Evolutionary conservation across 306 rosid genomes (phyloP).

Genomic region (Pyrus betulifolia): DNA sequence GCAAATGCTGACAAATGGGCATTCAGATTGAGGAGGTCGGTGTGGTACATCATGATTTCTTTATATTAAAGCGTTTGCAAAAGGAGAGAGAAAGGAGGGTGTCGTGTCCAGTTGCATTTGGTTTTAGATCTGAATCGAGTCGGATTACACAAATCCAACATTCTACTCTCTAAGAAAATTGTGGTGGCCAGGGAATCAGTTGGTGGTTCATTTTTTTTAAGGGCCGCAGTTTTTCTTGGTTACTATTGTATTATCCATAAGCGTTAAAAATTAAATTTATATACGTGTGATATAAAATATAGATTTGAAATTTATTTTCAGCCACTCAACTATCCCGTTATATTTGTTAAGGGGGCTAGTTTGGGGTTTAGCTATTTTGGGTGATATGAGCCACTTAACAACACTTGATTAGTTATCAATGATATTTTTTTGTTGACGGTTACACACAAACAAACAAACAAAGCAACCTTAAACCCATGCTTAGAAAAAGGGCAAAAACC

Average conservation of each 20-base stretch:
- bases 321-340: fast-evolving
- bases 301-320: too few relatives aligned
- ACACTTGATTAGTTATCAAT: neutral
- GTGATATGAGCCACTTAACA: neutral
- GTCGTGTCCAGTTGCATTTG: neutral
- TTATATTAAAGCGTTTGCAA: neutral
- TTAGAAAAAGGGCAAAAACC: too few relatives aligned
- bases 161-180: too few relatives aligned
- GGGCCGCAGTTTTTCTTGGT: too few relatives aligned
- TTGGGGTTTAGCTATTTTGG: neutral
- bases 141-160: neutral
- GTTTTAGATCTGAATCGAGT: neutral
- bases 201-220: too few relatives aligned
- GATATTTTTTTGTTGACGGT: neutral
- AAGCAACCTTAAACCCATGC: neutral
- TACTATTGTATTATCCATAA: too few relatives aligned
- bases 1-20: neutral
- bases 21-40: neutral
- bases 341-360: neutral
- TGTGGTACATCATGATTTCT: neutral
- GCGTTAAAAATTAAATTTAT: too few relatives aligned
- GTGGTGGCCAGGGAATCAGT: too few relatives aligned
- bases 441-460: neutral
- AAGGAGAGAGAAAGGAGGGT: neutral
- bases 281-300: too few relatives aligned